Conservation (phyloP, 2,329 filamentous ascomycete genomes). For the Fusarium illudens region DNA sequence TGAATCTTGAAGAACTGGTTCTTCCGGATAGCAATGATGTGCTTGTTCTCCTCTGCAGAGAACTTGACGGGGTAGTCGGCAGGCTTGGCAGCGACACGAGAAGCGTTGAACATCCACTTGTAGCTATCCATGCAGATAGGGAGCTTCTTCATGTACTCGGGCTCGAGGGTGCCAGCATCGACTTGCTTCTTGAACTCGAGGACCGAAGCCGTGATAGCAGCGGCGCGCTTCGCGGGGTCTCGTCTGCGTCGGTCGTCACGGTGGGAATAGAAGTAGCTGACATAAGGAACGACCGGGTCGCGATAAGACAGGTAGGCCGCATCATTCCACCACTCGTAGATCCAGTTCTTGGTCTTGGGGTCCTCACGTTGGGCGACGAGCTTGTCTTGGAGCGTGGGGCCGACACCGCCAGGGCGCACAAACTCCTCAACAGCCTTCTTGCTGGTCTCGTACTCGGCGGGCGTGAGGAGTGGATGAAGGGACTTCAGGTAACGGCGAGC, state of each 20-base stretch:
- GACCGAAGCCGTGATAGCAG: slow-evolving; percentile 83
- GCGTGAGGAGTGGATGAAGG: slow-evolving; percentile 76
- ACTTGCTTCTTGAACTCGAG: slow-evolving; percentile 96
- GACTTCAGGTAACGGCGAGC: slow-evolving; percentile 82
- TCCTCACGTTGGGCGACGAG: slow-evolving; percentile 81
- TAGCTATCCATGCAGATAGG: slow-evolving; percentile 99
- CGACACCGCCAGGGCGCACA: slow-evolving; percentile 83
- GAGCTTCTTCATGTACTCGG: slow-evolving; percentile 98
- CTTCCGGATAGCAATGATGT: slow-evolving; percentile 91
- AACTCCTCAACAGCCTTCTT: slow-evolving; percentile 90
- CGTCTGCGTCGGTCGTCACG: slow-evolving; percentile 88
- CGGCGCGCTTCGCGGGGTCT: slow-evolving; percentile 90
- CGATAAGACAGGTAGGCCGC: slow-evolving; percentile 91
- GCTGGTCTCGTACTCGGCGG: slow-evolving; percentile 73
- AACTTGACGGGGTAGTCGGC: slow-evolving; percentile 88
- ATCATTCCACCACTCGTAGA: slow-evolving; percentile 98
- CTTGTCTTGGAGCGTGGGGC: slow-evolving; percentile 86
- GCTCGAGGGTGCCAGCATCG: slow-evolving; percentile 82
- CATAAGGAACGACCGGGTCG: slow-evolving; percentile 95
- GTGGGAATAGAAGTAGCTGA: slow-evolving; percentile 99
- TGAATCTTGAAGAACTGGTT: slow-evolving; percentile 97
- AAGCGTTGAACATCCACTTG: slow-evolving; percentile 98
- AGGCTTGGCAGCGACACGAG: slow-evolving; percentile 82
- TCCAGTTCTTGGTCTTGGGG: slow-evolving; percentile 88
- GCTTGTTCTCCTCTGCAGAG: slow-evolving; percentile 76